These are phyloP conservation scores for Cyberlindnera bimundalis DNA, from an alignment of 805 yeast species.

Conservation along the genomic window DNA sequence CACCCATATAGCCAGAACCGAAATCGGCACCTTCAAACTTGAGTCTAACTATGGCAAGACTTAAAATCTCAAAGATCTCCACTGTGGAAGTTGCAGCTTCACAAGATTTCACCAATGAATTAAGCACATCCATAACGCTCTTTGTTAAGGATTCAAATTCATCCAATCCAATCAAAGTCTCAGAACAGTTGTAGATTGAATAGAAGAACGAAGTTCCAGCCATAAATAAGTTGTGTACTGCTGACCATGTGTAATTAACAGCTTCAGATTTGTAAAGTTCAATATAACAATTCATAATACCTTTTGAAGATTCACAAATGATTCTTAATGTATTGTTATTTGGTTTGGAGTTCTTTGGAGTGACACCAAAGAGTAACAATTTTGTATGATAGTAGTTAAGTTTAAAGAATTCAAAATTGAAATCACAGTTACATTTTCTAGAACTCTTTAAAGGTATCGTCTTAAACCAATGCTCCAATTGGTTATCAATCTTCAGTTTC, in stretches of 20 bases:
- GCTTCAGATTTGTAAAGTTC: conserved; percentile 52
- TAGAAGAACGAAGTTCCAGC: conserved; percentile 84
- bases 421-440: conserved; percentile 66
- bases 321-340: conserved; percentile 49
- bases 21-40: conserved; percentile 32
- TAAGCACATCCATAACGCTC: conserved; percentile 54
- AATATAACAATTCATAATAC: conserved; percentile 60
- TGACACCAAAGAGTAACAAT: conserved; percentile 69
- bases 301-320: conserved; percentile 61
- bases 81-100: conserved; percentile 74
- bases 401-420: conserved; percentile 64
- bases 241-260: conserved; percentile 89
- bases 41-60: conserved; percentile 66
- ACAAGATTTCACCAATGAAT: conserved; percentile 62
- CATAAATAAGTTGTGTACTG: conserved; percentile 83
- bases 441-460: conserved; percentile 50
- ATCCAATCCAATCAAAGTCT: conserved; percentile 43
- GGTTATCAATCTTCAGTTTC: conserved; percentile 49
- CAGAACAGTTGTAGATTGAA: conserved; percentile 67
- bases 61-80: conserved; percentile 66
- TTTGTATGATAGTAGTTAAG: conserved; percentile 76
- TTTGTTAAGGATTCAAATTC: conserved; percentile 45
- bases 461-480: conserved; percentile 62
- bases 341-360: conserved; percentile 62
- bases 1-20: conserved; percentile 1